A percentile compares a stretch with the other conserved stretches of the same genome.
Conservation (phyloP, 1,139 yeast genomes). For the Taphrina wiesneri region DNA sequence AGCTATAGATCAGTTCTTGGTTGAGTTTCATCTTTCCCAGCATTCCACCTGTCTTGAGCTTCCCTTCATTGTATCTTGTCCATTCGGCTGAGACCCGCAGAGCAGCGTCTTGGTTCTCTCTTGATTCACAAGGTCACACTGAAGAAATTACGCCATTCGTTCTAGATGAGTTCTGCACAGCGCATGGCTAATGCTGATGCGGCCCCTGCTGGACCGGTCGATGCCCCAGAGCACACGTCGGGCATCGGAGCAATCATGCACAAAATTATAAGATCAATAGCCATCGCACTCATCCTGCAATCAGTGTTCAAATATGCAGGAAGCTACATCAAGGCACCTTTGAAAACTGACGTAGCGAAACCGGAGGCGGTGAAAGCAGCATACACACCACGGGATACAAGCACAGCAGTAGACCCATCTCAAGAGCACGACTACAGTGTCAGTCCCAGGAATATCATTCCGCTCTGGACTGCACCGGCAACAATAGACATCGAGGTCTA, state of each 20-base stretch:
- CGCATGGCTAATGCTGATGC: conserved; percentile 12
- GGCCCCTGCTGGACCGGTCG: conserved; percentile 2
- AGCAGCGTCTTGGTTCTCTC: too few relatives aligned
- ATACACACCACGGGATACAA: conserved; percentile 21
- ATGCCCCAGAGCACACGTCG: conserved; percentile 7
- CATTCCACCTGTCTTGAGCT: too few relatives aligned
- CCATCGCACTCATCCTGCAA: conserved; percentile 16
- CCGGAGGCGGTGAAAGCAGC: conserved; percentile 10
- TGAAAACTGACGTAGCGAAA: conserved; percentile 19
- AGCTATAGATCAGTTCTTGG: too few relatives aligned
- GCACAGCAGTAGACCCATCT: conserved; percentile 15
- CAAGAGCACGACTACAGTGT: conserved; percentile 24
- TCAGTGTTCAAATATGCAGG: conserved; percentile 14
- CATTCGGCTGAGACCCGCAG: background rate
- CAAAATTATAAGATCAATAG: conserved; percentile 23
- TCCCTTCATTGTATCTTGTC: too few relatives aligned
- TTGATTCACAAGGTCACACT: too few relatives aligned
- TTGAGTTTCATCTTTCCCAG: background rate
- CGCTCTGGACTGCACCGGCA: conserved; percentile 26
- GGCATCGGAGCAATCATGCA: background rate
- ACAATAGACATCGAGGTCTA: conserved; percentile 20
- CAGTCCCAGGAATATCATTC: conserved; percentile 18
- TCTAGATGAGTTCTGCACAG: conserved; percentile 14
- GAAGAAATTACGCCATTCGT: too few relatives aligned
- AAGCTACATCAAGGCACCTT: conserved; percentile 22